Base-by-base conservation (phyloP, 495 filamentous ascomycete genomes). In the Viridothelium virens region DNA sequence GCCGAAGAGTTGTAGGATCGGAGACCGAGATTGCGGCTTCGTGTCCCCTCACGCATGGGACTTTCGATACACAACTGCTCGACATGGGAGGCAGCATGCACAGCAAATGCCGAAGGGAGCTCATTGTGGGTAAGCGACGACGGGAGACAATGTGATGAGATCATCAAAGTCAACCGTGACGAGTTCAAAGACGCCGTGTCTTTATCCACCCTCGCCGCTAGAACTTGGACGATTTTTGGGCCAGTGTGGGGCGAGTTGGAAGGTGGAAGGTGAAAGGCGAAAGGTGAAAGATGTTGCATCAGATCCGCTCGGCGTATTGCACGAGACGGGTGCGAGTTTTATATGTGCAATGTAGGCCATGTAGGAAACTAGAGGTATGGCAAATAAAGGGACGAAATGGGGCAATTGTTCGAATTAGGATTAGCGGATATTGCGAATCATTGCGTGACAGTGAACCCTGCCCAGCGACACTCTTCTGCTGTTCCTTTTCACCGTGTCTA, bases 371-470 rank as follows among this genome's bases (percentile, higher is more conserved):
- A 31, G 18, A 33, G 14, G 3, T 33, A 10, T 36, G 7, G 53
- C 53, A 59, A 59, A 59, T 53, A 59, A 59, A 34, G 10, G 53
- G 53, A 59, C 5, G 10, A 59, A 59, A 59, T 59, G 11, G 53
- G 25, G 53, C 53, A 36, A 59, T 59, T 59, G 31, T 59, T 36
- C 53, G 31, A 36, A 59, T 59, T 4, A 34, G 36, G 53, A 59
- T 14, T 59, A 59, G 53, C 31, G 48, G 41, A 1, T 44, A 44
- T 44, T 44, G 41, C 41, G 41, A 44, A 44, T 25, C 25, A 25
- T 25, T 25, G 25, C 25, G 25, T 25, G 25, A 25, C 25, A 25
- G 25, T 25, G 0, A 25, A 25, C 25, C 25, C 25, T 25, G 25
- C 0, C 25, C 25, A 25, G 25, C 25, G 25, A 25, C 25, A 25